Evolutionary conservation across 2,329 filamentous ascomycete species (phyloP), one percentile per base, ranked within the genome.

Genomic region (Colletotrichum horii): DNA sequence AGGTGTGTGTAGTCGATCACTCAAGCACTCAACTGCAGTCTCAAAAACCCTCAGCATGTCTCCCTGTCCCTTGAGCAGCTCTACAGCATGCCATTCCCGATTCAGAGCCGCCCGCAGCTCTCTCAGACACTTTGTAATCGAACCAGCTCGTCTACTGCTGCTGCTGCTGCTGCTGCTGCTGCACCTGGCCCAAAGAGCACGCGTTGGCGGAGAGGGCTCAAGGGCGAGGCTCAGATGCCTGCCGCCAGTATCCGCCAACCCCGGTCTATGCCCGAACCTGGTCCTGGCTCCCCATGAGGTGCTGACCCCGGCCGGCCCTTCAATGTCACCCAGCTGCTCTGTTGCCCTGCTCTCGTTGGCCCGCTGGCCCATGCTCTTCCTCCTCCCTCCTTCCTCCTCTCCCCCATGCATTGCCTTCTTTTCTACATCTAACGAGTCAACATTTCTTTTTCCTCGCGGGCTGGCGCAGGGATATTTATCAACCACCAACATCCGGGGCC

Each of bases 21-120:
- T 55, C 43, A 3, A n/a, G 43, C 43, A 48, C 24, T 61, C 70
- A 12, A 12, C 26, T 30, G 38, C 38, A n/a, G 38, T 48, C 38
- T 48, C 38, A 48, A 48, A 36, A 36, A 15, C 34, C 34, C 34
- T 36, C 16, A 38, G 36, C 15, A 38, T 48, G 55, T 32, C 69
- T 60, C 60, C 56, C 56, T 52, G n/a, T 52, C 43, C 43, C 43
- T 52, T 52, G 43, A 52, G 19, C 43, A 52, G 43, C 43, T 52
- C 43, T 52, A 52, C 56, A 69, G 43, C 64, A 36, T 55, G 22
- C 73, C 65, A 58, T 73, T 64, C 73, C 73, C 58, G 34, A 68
- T 73, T 62, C 30, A 43, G 38, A 12, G 34, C 16, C 64, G 48
- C 43, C 70, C 72, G 73, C 73, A 75, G 71, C 26, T 38, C 48